A percentile compares a stretch with the other conserved stretches of the same genome.
Evolutionary conservation across 2,329 filamentous ascomycete genomes (phyloP).

Genomic region (Tolypocladium tundrense): DNA sequence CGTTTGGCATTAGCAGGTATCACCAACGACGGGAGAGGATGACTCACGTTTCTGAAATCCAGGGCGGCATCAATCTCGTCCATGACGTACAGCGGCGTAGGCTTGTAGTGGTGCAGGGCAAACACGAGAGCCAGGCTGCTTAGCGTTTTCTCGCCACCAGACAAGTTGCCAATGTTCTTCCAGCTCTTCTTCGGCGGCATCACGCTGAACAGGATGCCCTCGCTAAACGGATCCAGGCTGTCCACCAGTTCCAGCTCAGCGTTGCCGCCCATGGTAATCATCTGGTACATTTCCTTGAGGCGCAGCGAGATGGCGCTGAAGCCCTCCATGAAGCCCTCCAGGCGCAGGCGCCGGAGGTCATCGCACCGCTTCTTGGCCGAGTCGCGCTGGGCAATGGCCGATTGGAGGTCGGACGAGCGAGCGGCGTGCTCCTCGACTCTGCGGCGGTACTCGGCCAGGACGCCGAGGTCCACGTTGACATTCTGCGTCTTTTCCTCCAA

Average conservation of each 20-base stretch:
- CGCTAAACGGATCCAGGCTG: constrained; percentile 89
- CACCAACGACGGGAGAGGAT: constrained; percentile 1
- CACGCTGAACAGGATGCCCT: constrained; percentile 93
- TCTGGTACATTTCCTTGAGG: constrained; percentile 99
- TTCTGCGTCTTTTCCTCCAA: constrained; percentile 68
- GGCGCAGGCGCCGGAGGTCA: constrained; percentile 76
- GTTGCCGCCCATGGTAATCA: constrained; percentile 99
- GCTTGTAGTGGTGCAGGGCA: constrained; percentile 94
- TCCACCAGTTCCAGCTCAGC: constrained; percentile 96
- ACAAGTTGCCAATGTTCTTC: constrained; percentile 97
- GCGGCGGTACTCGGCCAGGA: constrained; percentile 80
- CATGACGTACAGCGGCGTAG: constrained; percentile 97
- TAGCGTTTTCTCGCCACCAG: constrained; percentile 93
- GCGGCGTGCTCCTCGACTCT: constrained; percentile 73
- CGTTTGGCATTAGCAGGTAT: background rate
- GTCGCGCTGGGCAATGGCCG: constrained; percentile 70
- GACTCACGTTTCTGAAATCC: constrained; percentile 91
- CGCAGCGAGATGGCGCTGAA: constrained; percentile 89
- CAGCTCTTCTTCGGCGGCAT: constrained; percentile 99
- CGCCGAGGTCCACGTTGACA: constrained; percentile 76
- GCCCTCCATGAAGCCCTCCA: constrained; percentile 97
- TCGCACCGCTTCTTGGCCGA: constrained; percentile 85
- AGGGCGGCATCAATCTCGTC: constrained; percentile 97
- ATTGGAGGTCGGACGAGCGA: constrained; percentile 73
- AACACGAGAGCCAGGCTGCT: constrained; percentile 93